These are phyloP conservation scores for Boletus reticulatus DNA, from an alignment of 768 basidiomycete genomes.

Conservation along the genomic window DNA sequence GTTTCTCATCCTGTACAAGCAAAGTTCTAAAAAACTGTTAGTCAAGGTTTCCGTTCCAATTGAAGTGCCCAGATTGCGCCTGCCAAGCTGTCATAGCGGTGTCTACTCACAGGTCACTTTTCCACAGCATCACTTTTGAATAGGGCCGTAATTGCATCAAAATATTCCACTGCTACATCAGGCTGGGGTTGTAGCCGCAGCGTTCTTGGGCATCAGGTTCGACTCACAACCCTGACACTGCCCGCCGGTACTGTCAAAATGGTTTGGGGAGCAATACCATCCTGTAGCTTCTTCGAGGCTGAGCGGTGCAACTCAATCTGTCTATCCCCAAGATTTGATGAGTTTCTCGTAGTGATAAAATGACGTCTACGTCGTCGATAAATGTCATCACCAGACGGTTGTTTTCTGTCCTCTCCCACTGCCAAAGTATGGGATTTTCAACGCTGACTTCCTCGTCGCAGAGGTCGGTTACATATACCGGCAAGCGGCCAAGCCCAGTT, in stretches of 20 bases:
- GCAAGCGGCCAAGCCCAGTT: background rate
- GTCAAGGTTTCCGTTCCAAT: background rate
- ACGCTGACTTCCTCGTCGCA: background rate
- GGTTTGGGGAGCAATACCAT: background rate
- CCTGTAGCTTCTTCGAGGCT: background rate
- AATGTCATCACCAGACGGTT: background rate
- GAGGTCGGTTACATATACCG: background rate
- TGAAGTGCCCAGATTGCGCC: background rate
- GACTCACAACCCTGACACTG: background rate
- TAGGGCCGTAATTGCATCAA: background rate
- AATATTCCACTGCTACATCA: no score
- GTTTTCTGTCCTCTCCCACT: background rate
- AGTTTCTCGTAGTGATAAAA: background rate
- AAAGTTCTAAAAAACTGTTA: no score
- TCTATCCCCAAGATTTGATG: background rate
- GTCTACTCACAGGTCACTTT: background rate
- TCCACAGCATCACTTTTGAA: background rate
- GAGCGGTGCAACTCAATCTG: background rate
- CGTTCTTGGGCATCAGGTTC: background rate
- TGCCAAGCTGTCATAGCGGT: background rate
- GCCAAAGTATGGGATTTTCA: conserved; percentile 4
- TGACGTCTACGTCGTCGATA: background rate
- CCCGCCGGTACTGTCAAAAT: no score
- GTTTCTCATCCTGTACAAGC: background rate
- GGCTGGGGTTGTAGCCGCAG: background rate